These are phyloP conservation scores for Bipolaris oryzae DNA, from an alignment of 2,329 filamentous ascomycete species.

Conservation along the genomic window DNA sequence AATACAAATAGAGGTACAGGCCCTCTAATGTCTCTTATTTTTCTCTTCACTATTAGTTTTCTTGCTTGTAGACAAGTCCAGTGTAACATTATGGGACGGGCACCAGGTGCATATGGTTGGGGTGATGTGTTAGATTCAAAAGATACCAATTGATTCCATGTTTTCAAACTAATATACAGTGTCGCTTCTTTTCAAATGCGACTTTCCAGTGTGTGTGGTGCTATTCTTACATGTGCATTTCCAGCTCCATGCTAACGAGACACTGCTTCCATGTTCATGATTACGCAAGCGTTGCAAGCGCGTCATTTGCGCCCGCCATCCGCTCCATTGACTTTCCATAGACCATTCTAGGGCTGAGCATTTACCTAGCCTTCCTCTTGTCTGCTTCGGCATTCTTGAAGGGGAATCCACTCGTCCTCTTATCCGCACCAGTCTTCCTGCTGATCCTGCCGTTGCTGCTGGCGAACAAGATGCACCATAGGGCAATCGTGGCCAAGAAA, in stretches of 20 bases:
- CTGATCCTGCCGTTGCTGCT: conserved; percentile 63
- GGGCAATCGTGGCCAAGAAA: conserved; percentile 64
- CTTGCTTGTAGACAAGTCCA: neutral
- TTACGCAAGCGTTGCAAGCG: neutral
- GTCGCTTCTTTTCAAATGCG: neutral
- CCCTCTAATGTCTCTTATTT: neutral
- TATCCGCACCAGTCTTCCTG: conserved; percentile 69
- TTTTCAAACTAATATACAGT: conserved; percentile 11
- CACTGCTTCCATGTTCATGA: neutral
- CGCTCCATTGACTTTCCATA: neutral
- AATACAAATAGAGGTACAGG: neutral
- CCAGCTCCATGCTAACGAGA: neutral
- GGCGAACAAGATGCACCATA: conserved; percentile 69
- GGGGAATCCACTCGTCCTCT: conserved; percentile 69
- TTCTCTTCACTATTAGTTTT: neutral
- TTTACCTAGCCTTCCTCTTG: conserved; percentile 54
- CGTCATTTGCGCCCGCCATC: neutral
- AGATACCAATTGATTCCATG: conserved; percentile 25
- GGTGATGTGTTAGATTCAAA: conserved; percentile 10
- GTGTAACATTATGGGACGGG: conserved; percentile 7
- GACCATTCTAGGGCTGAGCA: neutral
- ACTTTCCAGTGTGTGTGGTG: neutral
- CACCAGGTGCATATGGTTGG: neutral
- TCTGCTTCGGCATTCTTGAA: conserved; percentile 66
- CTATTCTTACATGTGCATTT: neutral